Percentiles rank a stretch among this genome's conserved stretches.
These are phyloP conservation scores for Suillus paluster DNA, from an alignment of 768 basidiomycete genomes.

Conservation along the genomic window DNA sequence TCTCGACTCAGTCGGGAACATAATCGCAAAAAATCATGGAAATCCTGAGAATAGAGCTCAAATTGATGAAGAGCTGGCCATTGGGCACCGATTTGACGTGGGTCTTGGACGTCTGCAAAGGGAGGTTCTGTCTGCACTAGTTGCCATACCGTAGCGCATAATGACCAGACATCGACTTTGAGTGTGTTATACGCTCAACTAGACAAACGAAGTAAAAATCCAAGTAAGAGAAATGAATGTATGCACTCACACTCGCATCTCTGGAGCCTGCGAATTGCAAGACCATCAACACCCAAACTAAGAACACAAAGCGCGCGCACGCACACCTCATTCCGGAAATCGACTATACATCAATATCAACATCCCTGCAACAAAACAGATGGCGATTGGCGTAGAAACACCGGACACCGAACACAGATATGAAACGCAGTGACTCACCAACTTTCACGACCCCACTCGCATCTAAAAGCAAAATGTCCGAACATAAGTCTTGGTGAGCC, in stretches of 20 bases:
- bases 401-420: not conserved
- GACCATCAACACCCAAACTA: not conserved
- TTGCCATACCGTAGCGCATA: conserved; percentile 86
- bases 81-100: conserved; percentile 50
- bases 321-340: conserved; percentile 80
- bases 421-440: conserved; percentile 50
- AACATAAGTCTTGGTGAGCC: conserved; percentile 83
- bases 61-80: conserved; percentile 69
- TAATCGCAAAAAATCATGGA: conserved; percentile 72
- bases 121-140: conserved; percentile 77
- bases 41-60: conserved; percentile 63
- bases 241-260: conserved; percentile 65
- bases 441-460: conserved; percentile 73
- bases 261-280: conserved; percentile 56
- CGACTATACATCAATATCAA: conserved; percentile 49
- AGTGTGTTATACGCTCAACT: conserved; percentile 75
- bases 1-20: conserved; percentile 63
- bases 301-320: conserved; percentile 18
- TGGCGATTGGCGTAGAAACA: not conserved
- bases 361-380: not conserved
- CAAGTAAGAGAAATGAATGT: not conserved
- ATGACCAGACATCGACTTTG: conserved; percentile 80
- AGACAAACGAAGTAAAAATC: conserved; percentile 14
- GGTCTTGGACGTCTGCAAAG: conserved; percentile 60
- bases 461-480: conserved; percentile 81